Evolutionary conservation across 495 filamentous ascomycete species (phyloP), one percentile per base, ranked within the genome.

Genomic region (Hypoxylon subgilvum): DNA sequence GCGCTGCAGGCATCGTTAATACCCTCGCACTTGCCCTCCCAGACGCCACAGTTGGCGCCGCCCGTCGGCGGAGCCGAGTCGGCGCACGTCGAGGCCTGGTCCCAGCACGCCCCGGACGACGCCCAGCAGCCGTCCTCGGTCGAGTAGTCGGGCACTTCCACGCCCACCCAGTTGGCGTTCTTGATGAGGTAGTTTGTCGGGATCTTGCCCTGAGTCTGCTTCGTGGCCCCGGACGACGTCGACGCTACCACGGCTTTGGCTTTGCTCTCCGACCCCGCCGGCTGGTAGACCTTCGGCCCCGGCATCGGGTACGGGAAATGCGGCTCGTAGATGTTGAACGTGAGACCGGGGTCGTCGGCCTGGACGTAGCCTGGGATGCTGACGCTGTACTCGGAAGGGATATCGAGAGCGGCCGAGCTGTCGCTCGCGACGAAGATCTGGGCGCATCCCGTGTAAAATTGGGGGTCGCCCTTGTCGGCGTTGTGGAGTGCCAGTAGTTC

Each of bases 151-250:
- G 81, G 69, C 0, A 88, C 72, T 58, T 88, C 80, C 16, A 77
- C 61, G 25, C 79, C 85, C 67, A 86, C 89, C 88, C 88, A 91
- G 70, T 90, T 88, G 30, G 74, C 86, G 63, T 88, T 89, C 53
- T 81, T 79, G 42, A 87, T 67, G 23, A 88, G 73, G 67, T 83
- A 88, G 38, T 71, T 66, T 0, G 62, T 40, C 0, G 84, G 85
- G 34, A 82, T 73, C 9, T 71, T 64, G 28, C 79, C 80, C 8
- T 74, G 47, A n/a, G 57, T 66, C 42, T 79, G 74, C 10, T 59
- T 65, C 2, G 23, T 40, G 6, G 44, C 57, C 21, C 57, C 61
- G 47, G 61, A 16, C 19, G 50, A 35, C 0, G 31, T 17, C 0
- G 34, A 31, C 16, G 36, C 49, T 8, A 54, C 27, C 31, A 13